Evolutionary conservation across 257 asterid genomes (phyloP), one percentile per base, ranked within the genome.

Genomic region (Petunia secreta): DNA sequence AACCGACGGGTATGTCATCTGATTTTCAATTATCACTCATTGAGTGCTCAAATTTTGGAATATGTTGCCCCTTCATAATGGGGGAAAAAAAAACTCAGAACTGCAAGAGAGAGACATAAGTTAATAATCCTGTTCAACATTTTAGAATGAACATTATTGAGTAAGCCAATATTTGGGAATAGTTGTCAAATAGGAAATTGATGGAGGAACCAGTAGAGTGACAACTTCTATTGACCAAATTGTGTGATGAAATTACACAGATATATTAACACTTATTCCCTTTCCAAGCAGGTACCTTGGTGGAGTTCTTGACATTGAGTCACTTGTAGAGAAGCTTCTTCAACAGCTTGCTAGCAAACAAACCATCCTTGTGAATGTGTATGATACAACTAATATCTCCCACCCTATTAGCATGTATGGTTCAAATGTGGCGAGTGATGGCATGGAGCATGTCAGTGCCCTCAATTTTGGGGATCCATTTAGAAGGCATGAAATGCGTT

Each of bases 271-370:
- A 40, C 80, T 81, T 81, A 63, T n/a, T 36, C 63, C 63, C 84
- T 46, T 78, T 43, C 40, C 15, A 67, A 82, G 77, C 90, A 96
- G 99, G 93, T 96, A 96, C 83, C 96, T 96, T 67, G 99, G 99
- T n/a, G 99, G 98, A 77, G 93, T 96, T 69, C 94, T 96, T 78
- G 99, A 96, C 81, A 87, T 94, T 65, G 99, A 96, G 86, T 96
- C 99, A 48, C 96, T 96, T 44, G 98, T 96, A 34, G 99, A 96
- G 88, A 96, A 96, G 87, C 87, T 96, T 75, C 99, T 96, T 81
- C 98, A 94, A 3, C 99, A 96, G 87, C 98, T 96, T 83, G 98
- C 99, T 25, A 92, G 99, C 90, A 91, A 96, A 79, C 99, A 92
- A 83, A 89, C 96, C 41, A 94, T 94, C 87, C 93, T 94, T 5